phyloP scores from a whole-genome alignment of 805 yeast species.

The Kodamaea neixiangensis region DNA sequence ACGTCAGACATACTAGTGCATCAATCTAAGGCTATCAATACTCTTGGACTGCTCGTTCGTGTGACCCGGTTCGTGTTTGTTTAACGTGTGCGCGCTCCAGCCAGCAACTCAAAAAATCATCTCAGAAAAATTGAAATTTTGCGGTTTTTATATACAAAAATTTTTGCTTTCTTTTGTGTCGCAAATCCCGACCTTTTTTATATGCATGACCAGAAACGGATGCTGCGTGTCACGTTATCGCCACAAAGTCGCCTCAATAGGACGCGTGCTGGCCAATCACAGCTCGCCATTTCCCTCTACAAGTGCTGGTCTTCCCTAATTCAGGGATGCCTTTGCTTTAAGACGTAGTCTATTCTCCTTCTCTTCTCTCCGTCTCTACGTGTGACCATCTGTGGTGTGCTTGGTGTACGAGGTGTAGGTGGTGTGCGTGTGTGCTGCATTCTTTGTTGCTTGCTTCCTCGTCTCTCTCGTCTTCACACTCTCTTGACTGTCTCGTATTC shows the following conservation, averaged over 20 bases:
- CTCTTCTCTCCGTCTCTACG: no score
- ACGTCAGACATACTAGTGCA: conserved; percentile 27
- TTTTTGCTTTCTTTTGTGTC: conserved; percentile 7
- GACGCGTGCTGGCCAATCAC: conserved; percentile 9
- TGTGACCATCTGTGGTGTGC: no score
- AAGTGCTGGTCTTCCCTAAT: not conserved
- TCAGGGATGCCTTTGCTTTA: no score
- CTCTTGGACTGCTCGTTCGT: not conserved
- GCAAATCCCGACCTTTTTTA: conserved; percentile 9
- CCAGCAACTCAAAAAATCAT: conserved; percentile 2
- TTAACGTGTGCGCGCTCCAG: not conserved
- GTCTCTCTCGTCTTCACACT: not conserved
- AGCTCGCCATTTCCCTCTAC: conserved; percentile 8
- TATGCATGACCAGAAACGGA: conserved; percentile 6
- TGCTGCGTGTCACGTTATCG: not conserved
- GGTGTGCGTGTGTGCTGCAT: no score
- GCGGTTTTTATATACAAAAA: conserved; percentile 11
- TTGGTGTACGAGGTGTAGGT: no score
- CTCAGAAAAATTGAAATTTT: conserved; percentile 3
- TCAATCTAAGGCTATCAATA: not conserved
- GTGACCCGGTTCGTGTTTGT: not conserved
- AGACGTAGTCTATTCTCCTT: no score
- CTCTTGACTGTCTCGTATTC: not conserved
- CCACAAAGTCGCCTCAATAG: not conserved
- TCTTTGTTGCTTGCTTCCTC: not conserved